Evolutionary conservation across 352 stramenopile species (phyloP), one percentile per base, ranked within the genome.

Genomic region (Phytophthora fragariae): DNA sequence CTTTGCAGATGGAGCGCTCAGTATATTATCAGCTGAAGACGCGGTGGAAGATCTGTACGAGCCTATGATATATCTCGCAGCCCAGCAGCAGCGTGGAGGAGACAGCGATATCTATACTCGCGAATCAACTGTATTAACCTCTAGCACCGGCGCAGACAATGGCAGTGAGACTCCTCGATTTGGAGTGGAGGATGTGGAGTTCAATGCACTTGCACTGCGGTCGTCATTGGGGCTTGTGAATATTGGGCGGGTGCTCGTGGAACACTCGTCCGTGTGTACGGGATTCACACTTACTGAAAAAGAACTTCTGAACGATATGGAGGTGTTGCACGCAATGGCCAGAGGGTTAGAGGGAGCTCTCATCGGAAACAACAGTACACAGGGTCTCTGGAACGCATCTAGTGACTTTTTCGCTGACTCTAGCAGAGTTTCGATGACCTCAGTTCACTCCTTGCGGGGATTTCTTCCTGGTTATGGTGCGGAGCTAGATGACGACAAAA

Each of bases 61-160:
- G 57, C 89, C 89, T 3, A 93, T 96, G 82, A 67, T 95, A 31
- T 96, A 91, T 77, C 60, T 96, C 15, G 88, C 88, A 24, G 76
- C 72, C 21, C 70, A 76, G 19, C 47, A 9, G 3, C 65, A 21
- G 10, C 57, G 15, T 29, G 49, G 29, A 12, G 27, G 41, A 49
- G 19, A 19, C 62, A 67, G 24, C 24, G 54, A 65, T 8, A 52
- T 57, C 14, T 62, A 71, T 50, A 59, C 15, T 39, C 64, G 35
- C 17, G 62, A 59, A 33, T 57, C 35, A 24, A 56, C 17, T 17
- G 9, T 27, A 46, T 35, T 73, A 15, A 37, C 58, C 19, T 73
- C 62, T 44, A 59, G 47, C 11, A 17, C 46, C 17, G 57, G 65
- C 52, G 24, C 29, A 55, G 52, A 29, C 19, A 27, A 35, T 56